Evolutionary conservation across 257 asterid species (phyloP), one percentile per base, ranked within the genome.

Genomic region (Asclepias syriaca): DNA sequence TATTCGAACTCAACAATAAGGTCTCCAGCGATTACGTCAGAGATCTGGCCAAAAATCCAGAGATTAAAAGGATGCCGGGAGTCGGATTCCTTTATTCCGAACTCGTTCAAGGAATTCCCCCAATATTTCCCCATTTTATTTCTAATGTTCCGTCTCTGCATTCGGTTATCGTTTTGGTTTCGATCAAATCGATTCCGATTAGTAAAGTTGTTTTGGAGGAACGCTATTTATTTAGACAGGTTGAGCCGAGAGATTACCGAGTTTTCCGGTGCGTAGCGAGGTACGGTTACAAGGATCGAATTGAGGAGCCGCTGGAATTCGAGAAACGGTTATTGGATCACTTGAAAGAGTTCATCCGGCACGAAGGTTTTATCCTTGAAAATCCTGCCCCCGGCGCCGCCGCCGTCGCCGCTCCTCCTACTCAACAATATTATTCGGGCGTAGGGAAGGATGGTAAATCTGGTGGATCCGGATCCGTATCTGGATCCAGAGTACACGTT

Each of bases 51-150:
- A 81, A 77, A 4, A 81, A 80, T 65, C 74, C 39, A 0, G 55
- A 74, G 6, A 69, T 87, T 2, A 77, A 27, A n/a, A 61, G 94
- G 66, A 21, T 87, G 2, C 96, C 92, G 0, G 97, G 97, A 1
- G 81, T 90, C 2, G 94, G 92, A 6, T 67, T 90, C 16, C 66
- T 88, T 0, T 90, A 90, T 65, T 90, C 94, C 0, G 92, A 87
- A 18, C 79, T 90, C 0, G 97, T 88, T 0, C 94, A 90, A 32
- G 96, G 94, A 2, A 87, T 90, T 65, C 96, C 96, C 0, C 97
- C 93, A 0, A 88, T 90, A 21, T 87, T 88, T 34, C 77, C 89
- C 2, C 97, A 88, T 45, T 90, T 84, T 58, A 74, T 87, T 14
- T 53, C 87, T 8, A 90, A 88, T 43, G 43, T 90, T 0, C 90